A percentile compares a stretch with the other conserved stretches of the same genome.
phyloP scores from a whole-genome alignment of 2,329 filamentous ascomycete species.

The Plenodomus tracheiphilus region DNA sequence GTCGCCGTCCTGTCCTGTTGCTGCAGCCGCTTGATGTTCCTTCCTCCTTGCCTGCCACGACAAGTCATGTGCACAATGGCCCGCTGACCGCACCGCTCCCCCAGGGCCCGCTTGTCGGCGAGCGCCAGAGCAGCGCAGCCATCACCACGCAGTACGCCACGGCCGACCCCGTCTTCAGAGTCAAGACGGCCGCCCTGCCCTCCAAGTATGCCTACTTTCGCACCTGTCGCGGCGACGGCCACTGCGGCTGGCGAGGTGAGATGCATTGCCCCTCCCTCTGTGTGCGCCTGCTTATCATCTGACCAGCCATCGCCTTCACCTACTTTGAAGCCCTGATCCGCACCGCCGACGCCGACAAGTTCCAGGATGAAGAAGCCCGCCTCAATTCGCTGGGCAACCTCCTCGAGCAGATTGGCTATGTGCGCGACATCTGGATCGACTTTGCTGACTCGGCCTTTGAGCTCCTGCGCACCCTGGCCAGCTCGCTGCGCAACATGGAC shows the following conservation, averaged over 20 bases:
- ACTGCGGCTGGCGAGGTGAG: conserved; percentile 97
- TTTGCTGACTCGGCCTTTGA: conserved; percentile 76
- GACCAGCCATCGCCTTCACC: conserved; percentile 82
- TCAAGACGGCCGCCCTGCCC: conserved; percentile 84
- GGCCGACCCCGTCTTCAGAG: conserved; percentile 80
- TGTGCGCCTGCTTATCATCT: conserved; percentile 18
- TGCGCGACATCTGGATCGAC: conserved; percentile 74
- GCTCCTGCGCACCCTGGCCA: conserved; percentile 66
- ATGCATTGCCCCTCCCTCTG: conserved; percentile 9
- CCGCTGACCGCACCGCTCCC: conserved; percentile 18
- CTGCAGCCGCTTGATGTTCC: too few relatives aligned
- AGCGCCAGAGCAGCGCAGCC: conserved; percentile 72
- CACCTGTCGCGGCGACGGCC: conserved; percentile 86
- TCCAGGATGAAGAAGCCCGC: conserved; percentile 72
- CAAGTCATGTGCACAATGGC: conserved; percentile 4
- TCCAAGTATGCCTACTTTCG: conserved; percentile 86
- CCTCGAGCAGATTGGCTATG: conserved; percentile 70
- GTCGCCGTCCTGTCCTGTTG: conserved; percentile 27
- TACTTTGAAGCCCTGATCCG: conserved; percentile 87
- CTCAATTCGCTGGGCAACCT: conserved; percentile 72
- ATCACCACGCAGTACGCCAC: conserved; percentile 87
- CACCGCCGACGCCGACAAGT: conserved; percentile 63
- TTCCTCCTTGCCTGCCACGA: neutral
- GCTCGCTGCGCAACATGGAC: conserved; percentile 59
- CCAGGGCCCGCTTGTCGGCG: conserved; percentile 82